These are phyloP conservation scores for Asterochloris erici DNA, from an alignment of 139 green algal species.

Conservation along the genomic window DNA sequence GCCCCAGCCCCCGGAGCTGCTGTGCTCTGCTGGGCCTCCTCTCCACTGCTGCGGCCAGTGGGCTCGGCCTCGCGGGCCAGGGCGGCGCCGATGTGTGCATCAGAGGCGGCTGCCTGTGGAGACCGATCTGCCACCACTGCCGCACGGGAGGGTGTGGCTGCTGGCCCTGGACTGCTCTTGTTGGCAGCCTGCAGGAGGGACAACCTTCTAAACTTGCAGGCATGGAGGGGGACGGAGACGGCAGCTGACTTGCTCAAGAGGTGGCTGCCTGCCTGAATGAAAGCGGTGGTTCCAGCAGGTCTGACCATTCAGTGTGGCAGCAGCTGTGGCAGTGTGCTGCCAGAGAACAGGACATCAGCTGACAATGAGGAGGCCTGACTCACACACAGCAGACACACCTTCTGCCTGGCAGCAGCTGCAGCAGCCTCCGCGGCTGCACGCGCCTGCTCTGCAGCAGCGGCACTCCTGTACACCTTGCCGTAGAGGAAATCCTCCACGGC, in stretches of 20 bases:
- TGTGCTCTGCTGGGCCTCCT: slow-evolving; percentile 37
- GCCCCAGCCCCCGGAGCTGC: slow-evolving; percentile 34
- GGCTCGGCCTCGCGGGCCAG: background rate
- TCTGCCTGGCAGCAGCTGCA: background rate
- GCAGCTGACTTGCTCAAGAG: too few relatives aligned
- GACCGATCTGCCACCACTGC: too few relatives aligned
- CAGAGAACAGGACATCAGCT: too few relatives aligned
- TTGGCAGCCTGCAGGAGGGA: too few relatives aligned
- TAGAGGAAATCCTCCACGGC: slow-evolving; percentile 97
- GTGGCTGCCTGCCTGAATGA: too few relatives aligned
- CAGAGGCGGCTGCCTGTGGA: slow-evolving; percentile 7
- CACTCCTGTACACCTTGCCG: slow-evolving; percentile 61
- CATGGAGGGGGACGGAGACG: too few relatives aligned
- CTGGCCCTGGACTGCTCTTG: too few relatives aligned
- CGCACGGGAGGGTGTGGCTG: background rate
- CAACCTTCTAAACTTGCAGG: too few relatives aligned
- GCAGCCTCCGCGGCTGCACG: background rate
- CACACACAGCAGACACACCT: background rate
- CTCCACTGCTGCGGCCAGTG: background rate
- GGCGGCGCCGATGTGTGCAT: background rate
- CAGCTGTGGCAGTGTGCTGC: too few relatives aligned
- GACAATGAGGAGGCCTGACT: background rate
- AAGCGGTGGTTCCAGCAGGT: too few relatives aligned
- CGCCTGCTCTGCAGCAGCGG: background rate
- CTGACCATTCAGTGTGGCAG: too few relatives aligned